Evolutionary conservation across 805 yeast species (phyloP).

Genomic region (Sporopachydermia quercuum): DNA sequence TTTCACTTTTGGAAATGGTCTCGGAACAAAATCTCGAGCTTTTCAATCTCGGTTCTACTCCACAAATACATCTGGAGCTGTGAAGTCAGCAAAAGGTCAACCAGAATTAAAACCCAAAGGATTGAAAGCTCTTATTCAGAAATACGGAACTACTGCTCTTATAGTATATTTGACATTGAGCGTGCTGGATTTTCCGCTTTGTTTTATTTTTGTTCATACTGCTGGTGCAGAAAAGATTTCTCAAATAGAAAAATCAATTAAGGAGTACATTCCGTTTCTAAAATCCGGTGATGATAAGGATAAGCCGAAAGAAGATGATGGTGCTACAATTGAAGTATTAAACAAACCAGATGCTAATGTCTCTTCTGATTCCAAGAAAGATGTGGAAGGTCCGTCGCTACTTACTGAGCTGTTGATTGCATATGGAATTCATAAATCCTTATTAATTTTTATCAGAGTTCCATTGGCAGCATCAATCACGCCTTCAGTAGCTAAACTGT

Average conservation of each 20-base stretch:
- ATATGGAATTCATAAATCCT: conserved; percentile 81
- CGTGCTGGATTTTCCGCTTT: conserved; percentile 65
- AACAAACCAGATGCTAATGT: conserved; percentile 5
- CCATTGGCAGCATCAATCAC: conserved; percentile 90
- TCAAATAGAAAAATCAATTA: conserved; percentile 44
- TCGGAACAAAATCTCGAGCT: no score
- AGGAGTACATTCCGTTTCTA: conserved; percentile 27
- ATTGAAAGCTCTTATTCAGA: conserved; percentile 51
- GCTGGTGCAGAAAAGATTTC: conserved; percentile 74
- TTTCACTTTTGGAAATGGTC: no score
- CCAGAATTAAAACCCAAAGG: no score
- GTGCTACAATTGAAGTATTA: not conserved
- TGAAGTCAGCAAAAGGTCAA: no score
- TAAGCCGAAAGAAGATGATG: conserved; percentile 4
- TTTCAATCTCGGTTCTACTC: no score
- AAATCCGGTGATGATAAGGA: conserved; percentile 16
- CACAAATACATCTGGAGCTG: no score
- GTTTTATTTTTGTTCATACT: conserved; percentile 71
- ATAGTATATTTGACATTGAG: conserved; percentile 72
- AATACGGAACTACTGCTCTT: conserved; percentile 84
- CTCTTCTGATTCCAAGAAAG: conserved; percentile 11
- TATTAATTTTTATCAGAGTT: conserved; percentile 58
- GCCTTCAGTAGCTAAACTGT: conserved; percentile 52
- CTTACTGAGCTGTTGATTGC: conserved; percentile 83
- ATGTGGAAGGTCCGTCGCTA: conserved; percentile 25